Conservation (phyloP, 2,329 filamentous ascomycete genomes). For the Tolypocladium pustulatum region DNA sequence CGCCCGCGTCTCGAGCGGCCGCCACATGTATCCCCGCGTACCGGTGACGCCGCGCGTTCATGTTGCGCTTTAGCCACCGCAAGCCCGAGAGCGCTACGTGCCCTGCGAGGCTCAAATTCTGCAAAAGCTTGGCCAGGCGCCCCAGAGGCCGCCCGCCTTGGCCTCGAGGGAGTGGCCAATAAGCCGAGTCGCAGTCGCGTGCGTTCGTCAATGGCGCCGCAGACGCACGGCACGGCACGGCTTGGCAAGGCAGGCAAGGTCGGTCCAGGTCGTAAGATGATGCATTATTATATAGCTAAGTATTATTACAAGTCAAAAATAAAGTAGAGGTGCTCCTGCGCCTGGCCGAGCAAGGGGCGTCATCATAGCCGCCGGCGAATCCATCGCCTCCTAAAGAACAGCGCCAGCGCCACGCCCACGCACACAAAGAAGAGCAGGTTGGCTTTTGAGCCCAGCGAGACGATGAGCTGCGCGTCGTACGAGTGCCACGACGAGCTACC, state of each 20-base stretch:
- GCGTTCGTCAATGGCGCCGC: neutral
- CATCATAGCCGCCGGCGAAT: constrained; percentile 9
- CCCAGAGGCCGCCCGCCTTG: neutral
- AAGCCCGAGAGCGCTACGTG: neutral
- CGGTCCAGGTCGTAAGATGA: neutral
- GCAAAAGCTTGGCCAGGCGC: neutral
- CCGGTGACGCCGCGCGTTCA: neutral
- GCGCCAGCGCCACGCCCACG: constrained; percentile 9
- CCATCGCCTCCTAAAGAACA: constrained; percentile 8
- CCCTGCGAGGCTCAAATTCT: neutral
- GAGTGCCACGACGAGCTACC: constrained; percentile 32
- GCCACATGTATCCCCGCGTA: neutral
- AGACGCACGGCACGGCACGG: no score
- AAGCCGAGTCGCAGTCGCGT: neutral
- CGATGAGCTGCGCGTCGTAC: constrained; percentile 19
- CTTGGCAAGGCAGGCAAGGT: neutral
- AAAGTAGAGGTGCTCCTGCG: neutral
- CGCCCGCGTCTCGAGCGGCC: neutral
- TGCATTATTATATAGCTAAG: neutral
- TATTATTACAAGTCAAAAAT: neutral
- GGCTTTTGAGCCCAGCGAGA: constrained; percentile 6
- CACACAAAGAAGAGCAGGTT: constrained; percentile 10
- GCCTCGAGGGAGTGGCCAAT: neutral
- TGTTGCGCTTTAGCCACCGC: neutral
- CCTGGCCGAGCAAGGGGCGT: neutral